These are phyloP conservation scores for Persicaria tinctoria DNA, from an alignment of 148 eudicot species.

Conservation along the genomic window DNA sequence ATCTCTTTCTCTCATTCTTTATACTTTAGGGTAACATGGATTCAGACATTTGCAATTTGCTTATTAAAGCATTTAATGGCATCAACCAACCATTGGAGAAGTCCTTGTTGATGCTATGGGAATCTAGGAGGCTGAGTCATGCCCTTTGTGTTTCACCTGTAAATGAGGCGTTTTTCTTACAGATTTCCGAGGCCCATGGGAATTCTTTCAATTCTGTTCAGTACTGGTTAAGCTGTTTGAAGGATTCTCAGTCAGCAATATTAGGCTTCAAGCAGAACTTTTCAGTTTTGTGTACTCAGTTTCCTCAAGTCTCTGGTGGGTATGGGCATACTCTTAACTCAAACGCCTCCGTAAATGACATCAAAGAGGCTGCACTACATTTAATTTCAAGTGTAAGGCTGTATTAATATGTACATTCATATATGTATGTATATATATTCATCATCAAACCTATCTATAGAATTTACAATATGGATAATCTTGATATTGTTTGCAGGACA, in stretches of 20 bases:
- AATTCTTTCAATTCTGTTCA: constrained; percentile 36
- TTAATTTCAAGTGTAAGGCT: constrained; percentile 45
- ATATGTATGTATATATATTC: neutral
- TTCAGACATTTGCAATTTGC: constrained; percentile 40
- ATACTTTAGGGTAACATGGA: constrained; percentile 54
- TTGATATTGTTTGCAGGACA: constrained; percentile 7
- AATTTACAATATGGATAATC: constrained; percentile 3
- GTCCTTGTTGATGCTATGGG: constrained; percentile 60
- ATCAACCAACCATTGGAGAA: constrained; percentile 42
- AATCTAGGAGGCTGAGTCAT: constrained; percentile 70
- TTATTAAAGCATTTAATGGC: constrained; percentile 44
- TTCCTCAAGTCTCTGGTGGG: constrained; percentile 25
- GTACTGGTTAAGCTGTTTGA: constrained; percentile 59
- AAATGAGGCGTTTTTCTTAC: constrained; percentile 40
- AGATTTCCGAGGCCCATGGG: constrained; percentile 40
- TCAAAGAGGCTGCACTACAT: constrained; percentile 49
- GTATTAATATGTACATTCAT: neutral
- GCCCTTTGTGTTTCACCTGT: constrained; percentile 76
- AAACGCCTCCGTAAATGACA: constrained; percentile 38
- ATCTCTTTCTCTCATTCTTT: constrained; percentile 16
- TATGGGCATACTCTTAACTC: constrained; percentile 21
- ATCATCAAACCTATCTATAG: neutral
- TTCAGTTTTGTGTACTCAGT: constrained; percentile 28
- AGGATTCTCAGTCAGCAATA: constrained; percentile 35
- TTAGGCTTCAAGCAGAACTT: constrained; percentile 61